phyloP scores from a whole-genome alignment of 2,329 filamentous ascomycete species.

The Plectosphaerella sp. region DNA sequence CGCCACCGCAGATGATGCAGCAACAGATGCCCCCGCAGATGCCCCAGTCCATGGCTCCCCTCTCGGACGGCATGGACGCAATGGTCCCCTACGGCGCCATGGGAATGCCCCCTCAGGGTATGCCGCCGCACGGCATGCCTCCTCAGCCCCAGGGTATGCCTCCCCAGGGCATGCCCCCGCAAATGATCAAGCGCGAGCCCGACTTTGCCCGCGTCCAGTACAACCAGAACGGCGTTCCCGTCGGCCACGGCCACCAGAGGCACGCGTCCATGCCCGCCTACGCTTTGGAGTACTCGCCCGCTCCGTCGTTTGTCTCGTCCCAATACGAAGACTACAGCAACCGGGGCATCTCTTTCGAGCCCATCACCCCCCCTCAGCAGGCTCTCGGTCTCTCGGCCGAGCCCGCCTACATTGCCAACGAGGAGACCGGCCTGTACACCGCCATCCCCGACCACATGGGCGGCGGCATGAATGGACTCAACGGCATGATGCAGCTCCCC shows the following conservation, averaged over 20 bases:
- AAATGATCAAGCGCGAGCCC: slow-evolving; percentile 81
- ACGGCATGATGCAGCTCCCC: slow-evolving; percentile 86
- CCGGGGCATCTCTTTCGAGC: slow-evolving; percentile 92
- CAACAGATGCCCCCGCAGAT: slow-evolving; percentile 48
- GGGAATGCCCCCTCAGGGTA: slow-evolving; percentile 25
- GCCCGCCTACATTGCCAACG: slow-evolving; percentile 95
- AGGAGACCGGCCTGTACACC: slow-evolving; percentile 93
- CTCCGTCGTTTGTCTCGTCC: slow-evolving; percentile 96
- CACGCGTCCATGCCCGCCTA: slow-evolving; percentile 99
- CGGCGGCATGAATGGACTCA: slow-evolving; percentile 68
- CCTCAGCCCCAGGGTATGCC: slow-evolving; percentile 45
- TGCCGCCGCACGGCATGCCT: slow-evolving; percentile 56
- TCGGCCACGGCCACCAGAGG: slow-evolving; percentile 79
- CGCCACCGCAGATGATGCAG: slow-evolving; percentile 76
- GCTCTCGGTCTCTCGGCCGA: slow-evolving; percentile 75
- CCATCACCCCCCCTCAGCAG: slow-evolving; percentile 92
- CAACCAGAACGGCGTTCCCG: slow-evolving; percentile 85
- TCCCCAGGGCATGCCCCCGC: slow-evolving; percentile 22
- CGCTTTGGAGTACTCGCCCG: slow-evolving; percentile 91
- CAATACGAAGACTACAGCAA: slow-evolving; percentile 98
- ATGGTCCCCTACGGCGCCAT: slow-evolving; percentile 68
- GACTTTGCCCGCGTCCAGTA: slow-evolving; percentile 81
- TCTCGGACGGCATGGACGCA: slow-evolving; percentile 63
- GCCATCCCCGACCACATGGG: slow-evolving; percentile 83
- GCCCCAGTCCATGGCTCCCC: slow-evolving; percentile 47